These are phyloP conservation scores for Podaxis rugospora DNA, from an alignment of 768 basidiomycete genomes.

Conservation along the genomic window DNA sequence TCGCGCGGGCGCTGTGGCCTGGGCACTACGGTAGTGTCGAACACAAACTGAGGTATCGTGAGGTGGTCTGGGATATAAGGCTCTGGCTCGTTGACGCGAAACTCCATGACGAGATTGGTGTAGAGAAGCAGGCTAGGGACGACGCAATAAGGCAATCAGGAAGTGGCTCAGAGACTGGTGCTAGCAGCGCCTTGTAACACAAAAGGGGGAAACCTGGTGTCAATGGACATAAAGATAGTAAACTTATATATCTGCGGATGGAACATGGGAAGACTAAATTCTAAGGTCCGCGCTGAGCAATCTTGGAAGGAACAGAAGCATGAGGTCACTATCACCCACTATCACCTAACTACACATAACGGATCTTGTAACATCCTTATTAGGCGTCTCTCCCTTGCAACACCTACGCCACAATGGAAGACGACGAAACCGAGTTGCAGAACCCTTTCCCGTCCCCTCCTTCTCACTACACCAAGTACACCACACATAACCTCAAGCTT, in stretches of 20 bases:
- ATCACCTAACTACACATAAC: not conserved
- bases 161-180: not conserved
- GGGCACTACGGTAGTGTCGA: conserved; percentile 36
- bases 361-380: conserved; percentile 13
- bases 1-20: conserved; percentile 42
- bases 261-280: not conserved
- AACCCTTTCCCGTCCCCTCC: conserved; percentile 91
- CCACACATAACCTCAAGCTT: conserved; percentile 66
- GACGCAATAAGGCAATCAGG: not conserved
- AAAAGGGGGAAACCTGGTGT: not conserved
- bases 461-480: conserved; percentile 77
- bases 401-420: conserved; percentile 42
- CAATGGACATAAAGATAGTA: conserved; percentile 1
- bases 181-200: not conserved
- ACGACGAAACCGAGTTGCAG: conserved; percentile 72
- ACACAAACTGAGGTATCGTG: conserved; percentile 63
- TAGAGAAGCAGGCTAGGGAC: not conserved
- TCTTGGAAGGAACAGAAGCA: not conserved
- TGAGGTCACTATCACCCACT: not conserved
- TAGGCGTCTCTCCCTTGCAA: conserved; percentile 11
- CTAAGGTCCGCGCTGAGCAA: not conserved
- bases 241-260: not conserved
- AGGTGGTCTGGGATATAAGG: conserved; percentile 57
- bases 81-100: conserved; percentile 26
- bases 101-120: conserved; percentile 26